Base-by-base conservation (phyloP, 306 rosid genomes). In the Cicer arietinum region DNA sequence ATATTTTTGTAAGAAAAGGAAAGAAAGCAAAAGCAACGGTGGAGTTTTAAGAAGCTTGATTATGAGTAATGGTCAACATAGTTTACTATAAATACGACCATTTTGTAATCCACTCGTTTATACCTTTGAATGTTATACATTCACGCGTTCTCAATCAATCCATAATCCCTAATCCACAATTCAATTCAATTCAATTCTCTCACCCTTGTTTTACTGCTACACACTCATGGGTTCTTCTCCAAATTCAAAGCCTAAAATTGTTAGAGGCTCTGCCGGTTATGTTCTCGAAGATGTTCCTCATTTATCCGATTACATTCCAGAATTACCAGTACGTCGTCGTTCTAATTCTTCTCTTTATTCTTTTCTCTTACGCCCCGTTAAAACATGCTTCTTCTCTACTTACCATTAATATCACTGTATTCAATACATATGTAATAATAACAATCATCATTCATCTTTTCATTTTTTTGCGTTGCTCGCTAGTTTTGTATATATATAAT, bases 211-310 rank as follows among this genome's bases (percentile, higher is more conserved):
- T 12, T 16, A 18, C 43, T 30, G 14, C 3, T 30, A 10, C 14
- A 13, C 13, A 6, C 14, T 64, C 37, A 67, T 67, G 92, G 91
- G 73, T 14, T 72, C 87, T 16, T 40, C 82, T 62, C 66, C 68
- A 2, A 72, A 72, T 76, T 82, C 44, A 12, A 80, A 83, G 79
- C 79, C 77, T 3, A 90, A 92, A 82, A 37, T 85, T 22, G 56
- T 82, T 7, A 50, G 30, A 45, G 98, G 96, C 41, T 13, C 86
- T 3, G 82, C 82, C 3, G 92, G 98, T 64, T 92, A 92, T 67
- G 82, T 92, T 11, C 90, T 92, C 4, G 91, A 92, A 67, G 98
- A 92, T 69, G 96, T 92, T 75, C 98, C 98, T 1, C 98, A 90
- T 77, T 78, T 92, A 22, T n/a, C 80, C 0, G 98, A 92, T 85